Base-by-base conservation (phyloP, 352 stramenopile species). In the Globisporangium emineosum region DNA sequence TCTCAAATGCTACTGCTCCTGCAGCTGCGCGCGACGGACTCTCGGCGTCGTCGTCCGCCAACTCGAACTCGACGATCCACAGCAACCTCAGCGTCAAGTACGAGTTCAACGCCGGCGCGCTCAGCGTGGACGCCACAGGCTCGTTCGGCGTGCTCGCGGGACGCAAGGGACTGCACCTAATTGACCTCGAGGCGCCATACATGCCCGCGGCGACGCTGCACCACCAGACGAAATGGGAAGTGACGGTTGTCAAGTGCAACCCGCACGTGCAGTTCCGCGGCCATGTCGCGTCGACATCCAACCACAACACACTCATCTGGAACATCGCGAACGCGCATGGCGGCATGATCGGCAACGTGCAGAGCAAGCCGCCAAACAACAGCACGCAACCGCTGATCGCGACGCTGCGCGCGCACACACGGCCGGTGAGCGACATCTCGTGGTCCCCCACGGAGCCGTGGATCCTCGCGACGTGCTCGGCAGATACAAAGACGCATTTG, bases 291-390 rank as follows among this genome's bases (percentile, higher is more conserved):
- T 91, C 86, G 15, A 91, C 86, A 42, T 90, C 83, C 47, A 90
- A 93, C 70, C 76, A 86, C 49, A 89, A 91, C 63, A 91, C 83
- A 42, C 77, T 95, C 49, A 81, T 95, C 37, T 95, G 86, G 86
- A 76, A 92, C 62, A 77, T 95, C 45, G 56, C 73, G 13, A 62
- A 66, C 30, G 68, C 62, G 43, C 64, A 57, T 37, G 69, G 55
- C 33, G 57, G 3, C 25, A 69, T 57, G 65, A 72, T 33, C 29
- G 33, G 54, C 7, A 54, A 63, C 45, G 12, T 47, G 3, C 52
- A 58, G 30, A 58, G 21, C n/a, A 54, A 72, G 33, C 68, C 51
- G 30, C 56, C 42, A n/a, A 63, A 12, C 17, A 60, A 29, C 33
- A 56, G 32, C 21, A 52, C 40, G 23, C 78, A 83, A 57, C 79